Evolutionary conservation across 2,329 filamentous ascomycete species (phyloP), one percentile per base, ranked within the genome.

Genomic region (Neonectria neomacrospora): DNA sequence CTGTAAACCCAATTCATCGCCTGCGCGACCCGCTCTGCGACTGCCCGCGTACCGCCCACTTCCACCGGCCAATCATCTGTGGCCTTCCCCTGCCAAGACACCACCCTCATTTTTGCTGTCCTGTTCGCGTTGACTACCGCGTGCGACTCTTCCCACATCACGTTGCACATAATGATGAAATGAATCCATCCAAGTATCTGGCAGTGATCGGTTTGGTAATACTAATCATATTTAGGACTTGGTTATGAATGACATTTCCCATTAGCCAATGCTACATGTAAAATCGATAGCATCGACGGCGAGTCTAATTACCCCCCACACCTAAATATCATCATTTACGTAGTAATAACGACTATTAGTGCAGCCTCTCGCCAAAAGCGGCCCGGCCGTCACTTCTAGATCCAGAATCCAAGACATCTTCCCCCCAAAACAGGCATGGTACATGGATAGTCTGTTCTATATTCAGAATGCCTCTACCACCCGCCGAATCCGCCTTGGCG

Each of bases 1-100:
- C n/a, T 34, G 32, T 6, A 34, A 14, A 34, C 14, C 11, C 41
- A 28, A 47, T 22, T 14, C 23, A 28, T 10, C 44, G n/a, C 44
- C 41, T 10, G 41, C 41, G 41, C 41, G 20, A 16, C 42, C 42
- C 42, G 42, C 42, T 23, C 14, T n/a, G 14, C 34, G 34, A 37
- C 20, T 16, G 20, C 23, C 42, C 42, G 42, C 42, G 42, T 23
- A 45, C 20, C 39, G 32, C 32, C 53, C 53, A 53, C 34, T 8
- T 42, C 18, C 14, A 41, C 55, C 20, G 16, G 51, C 68, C 65
- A 71, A 69, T 69, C 50, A 6, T 41, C 14, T 4, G 20, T 28
- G 8, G 9, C 47, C 7, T 5, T 62, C 63, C 70, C 68, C 70
- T 72, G 70, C 68, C 68, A 72, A 72, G 70, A 61, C 32, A 60